Evolutionary conservation across 2,329 filamentous ascomycete genomes (phyloP), one percentile per base, ranked within the genome.

Genomic region (Xylaria polymorpha): DNA sequence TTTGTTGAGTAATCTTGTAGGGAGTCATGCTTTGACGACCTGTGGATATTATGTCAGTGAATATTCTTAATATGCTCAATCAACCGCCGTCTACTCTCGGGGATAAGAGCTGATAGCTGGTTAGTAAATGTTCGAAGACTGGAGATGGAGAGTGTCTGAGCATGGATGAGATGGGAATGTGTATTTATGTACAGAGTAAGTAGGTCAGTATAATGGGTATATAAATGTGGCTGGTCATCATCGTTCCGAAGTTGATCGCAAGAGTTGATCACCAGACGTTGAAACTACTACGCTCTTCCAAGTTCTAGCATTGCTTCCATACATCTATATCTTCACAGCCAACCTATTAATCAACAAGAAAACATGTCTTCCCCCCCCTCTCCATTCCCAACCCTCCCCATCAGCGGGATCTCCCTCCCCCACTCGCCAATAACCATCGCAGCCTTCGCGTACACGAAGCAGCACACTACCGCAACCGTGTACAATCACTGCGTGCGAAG

Each of bases 401-500:
- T 64, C 15, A 69, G 65, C 64, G 69, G 66, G 29, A 46, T 75
- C 44, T 46, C 55, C 12, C 74, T 75, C 71, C 73, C 72, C 0
- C 12, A 62, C 63, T 72, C 70, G n/a, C 68, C 71, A 59, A 66
- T 75, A 37, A 64, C 65, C 1, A 15, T 41, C 37, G 71, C 71
- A 1, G 73, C 73, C 57, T 71, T 75, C 58, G 71, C 37, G 6
- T 73, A 71, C 65, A 67, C 69, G n/a, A 67, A 72, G 29, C 4
- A 67, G 53, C 69, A 75, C 68, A 74, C 71, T 0, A 58, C 53
- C 0, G 69, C 69, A 35, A 43, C 61, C 14, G 63, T 68, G 1
- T 73, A 74, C 53, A 76, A 76, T 62, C 74, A 76, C 67, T 71
- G 71, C 59, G 71, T 70, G 61, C 73, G 74, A 61, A 65, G 62